phyloP scores from a whole-genome alignment of 305 asterid genomes.

The Lippia alba region DNA sequence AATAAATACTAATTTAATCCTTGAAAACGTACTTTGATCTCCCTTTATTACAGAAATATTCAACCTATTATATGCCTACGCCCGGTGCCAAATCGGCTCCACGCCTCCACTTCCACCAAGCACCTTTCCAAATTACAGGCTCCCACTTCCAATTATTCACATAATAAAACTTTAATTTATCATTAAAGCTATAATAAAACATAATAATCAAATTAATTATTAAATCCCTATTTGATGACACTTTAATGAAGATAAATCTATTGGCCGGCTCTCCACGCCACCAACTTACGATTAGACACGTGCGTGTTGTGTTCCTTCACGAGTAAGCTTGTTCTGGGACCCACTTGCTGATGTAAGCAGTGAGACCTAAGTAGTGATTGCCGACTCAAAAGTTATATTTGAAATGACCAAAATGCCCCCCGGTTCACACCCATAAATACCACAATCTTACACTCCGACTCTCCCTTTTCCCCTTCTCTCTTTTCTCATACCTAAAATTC shows the following conservation, averaged over 20 bases:
- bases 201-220: too few species aligned
- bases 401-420: slow-evolving; percentile 50
- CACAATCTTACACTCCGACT: slow-evolving; percentile 41
- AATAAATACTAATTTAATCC: too few species aligned
- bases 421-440: slow-evolving; percentile 51
- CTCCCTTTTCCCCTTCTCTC: slow-evolving; percentile 83
- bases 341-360: too few species aligned
- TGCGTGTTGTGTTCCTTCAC: slow-evolving; percentile 51
- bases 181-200: too few species aligned
- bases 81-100: too few species aligned
- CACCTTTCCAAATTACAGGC: background rate
- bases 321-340: slow-evolving; percentile 49
- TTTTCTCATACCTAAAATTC: slow-evolving; percentile 34
- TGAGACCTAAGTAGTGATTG: slow-evolving; percentile 44
- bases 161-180: background rate
- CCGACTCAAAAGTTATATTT: slow-evolving; percentile 65
- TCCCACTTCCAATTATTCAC: background rate
- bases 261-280: slow-evolving; percentile 26
- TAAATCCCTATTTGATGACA: slow-evolving; percentile 10
- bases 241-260: slow-evolving; percentile 31
- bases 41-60: too few species aligned
- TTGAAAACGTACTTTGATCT: too few species aligned
- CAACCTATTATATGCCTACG: too few species aligned
- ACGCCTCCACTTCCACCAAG: too few species aligned
- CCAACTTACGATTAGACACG: slow-evolving; percentile 31